phyloP scores from a whole-genome alignment of 805 yeast species.

The Kazachstania psychrophila region DNA sequence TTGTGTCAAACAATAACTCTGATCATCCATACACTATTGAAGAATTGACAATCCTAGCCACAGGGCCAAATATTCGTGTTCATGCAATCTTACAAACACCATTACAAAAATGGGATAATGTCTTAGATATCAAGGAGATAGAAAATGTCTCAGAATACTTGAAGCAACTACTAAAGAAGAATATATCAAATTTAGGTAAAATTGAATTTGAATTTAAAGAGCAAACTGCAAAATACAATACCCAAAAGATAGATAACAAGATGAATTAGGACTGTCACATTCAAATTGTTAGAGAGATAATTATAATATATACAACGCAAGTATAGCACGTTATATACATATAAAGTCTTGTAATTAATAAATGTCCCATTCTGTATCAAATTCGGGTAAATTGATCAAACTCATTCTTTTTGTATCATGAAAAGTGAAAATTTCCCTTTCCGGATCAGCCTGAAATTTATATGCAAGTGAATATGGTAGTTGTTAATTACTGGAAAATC shows the following conservation, averaged over 20 bases:
- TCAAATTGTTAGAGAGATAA: too few species aligned
- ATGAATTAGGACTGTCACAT: background rate
- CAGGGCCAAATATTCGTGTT: slow-evolving; percentile 48
- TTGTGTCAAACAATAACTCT: slow-evolving; percentile 36
- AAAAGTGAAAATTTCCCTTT: too few species aligned
- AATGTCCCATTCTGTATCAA: too few species aligned
- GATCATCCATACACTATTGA: slow-evolving; percentile 32
- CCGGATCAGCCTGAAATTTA: too few species aligned
- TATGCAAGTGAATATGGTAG: too few species aligned
- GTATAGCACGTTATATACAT: too few species aligned
- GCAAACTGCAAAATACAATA: slow-evolving; percentile 12
- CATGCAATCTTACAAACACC: slow-evolving; percentile 33
- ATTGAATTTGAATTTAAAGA: slow-evolving; percentile 35
- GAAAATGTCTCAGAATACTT: slow-evolving; percentile 35
- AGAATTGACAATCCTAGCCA: slow-evolving; percentile 40
- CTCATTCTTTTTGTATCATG: too few species aligned
- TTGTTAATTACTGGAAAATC: too few species aligned
- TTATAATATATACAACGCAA: too few species aligned
- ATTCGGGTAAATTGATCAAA: too few species aligned
- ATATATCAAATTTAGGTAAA: slow-evolving; percentile 37
- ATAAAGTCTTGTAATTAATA: too few species aligned
- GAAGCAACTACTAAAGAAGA: slow-evolving; percentile 28
- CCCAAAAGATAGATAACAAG: background rate
- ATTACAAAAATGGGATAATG: slow-evolving; percentile 38
- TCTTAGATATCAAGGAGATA: slow-evolving; percentile 33